Percentiles rank a stretch among this genome's conserved stretches.
These are phyloP conservation scores for Laetiporus sulphureus DNA, from an alignment of 1,284 basidiomycete genomes.

Conservation along the genomic window DNA sequence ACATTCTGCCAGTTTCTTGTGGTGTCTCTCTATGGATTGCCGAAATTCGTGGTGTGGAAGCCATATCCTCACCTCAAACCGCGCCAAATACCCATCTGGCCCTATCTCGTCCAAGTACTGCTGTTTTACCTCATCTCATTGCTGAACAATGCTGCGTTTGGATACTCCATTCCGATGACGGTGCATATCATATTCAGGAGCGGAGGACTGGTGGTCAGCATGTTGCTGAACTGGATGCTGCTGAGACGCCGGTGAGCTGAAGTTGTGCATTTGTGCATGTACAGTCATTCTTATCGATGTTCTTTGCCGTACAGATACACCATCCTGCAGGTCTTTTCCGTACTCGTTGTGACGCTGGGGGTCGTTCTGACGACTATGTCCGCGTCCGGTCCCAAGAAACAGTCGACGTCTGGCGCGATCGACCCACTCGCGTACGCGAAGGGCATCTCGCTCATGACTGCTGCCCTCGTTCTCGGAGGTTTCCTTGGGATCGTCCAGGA, in stretches of 20 bases:
- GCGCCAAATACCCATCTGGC: constrained; percentile 64
- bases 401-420: constrained; percentile 7
- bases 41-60: constrained; percentile 40
- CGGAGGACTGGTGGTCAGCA: constrained; percentile 80
- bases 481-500: constrained; percentile 87
- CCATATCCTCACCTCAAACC: constrained; percentile 43
- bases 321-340: constrained; percentile 61
- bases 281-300: background rate
- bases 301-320: constrained; percentile 49
- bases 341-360: constrained; percentile 75
- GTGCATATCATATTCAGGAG: constrained; percentile 95
- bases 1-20: constrained; percentile 81
- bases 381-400: constrained; percentile 33
- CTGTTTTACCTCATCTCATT: constrained; percentile 80
- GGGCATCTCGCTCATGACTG: constrained; percentile 69
- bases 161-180: constrained; percentile 80
- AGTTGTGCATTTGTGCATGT: constrained; percentile 6
- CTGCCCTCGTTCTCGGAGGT: constrained; percentile 78
- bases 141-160: constrained; percentile 90
- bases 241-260: constrained; percentile 46
- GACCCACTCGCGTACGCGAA: constrained; percentile 46
- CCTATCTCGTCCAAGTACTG: constrained; percentile 78
- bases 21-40: constrained; percentile 65
- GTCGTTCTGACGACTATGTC: constrained; percentile 83
- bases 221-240: constrained; percentile 67